Percentiles rank a stretch among this genome's conserved stretches.
These are phyloP conservation scores for Populus hybrid DNA, from an alignment of 441 rosid genomes.

Conservation along the genomic window DNA sequence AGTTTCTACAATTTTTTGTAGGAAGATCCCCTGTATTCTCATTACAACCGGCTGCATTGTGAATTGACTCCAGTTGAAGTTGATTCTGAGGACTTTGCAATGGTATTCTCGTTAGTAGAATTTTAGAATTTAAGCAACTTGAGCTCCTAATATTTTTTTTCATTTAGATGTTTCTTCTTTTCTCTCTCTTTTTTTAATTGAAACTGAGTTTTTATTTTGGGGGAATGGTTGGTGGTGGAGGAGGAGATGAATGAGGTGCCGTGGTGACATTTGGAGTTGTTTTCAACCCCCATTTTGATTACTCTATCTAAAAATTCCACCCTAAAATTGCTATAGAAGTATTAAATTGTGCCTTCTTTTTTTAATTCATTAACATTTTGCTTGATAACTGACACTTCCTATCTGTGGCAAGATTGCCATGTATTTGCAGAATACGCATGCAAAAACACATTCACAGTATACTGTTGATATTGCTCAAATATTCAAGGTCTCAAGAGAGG, in stretches of 20 bases:
- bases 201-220: background rate
- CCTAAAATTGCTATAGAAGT: background rate
- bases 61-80: conserved; percentile 58
- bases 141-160: background rate
- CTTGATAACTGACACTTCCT: conserved; percentile 10
- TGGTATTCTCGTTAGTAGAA: conserved; percentile 37
- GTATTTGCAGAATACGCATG: conserved; percentile 81
- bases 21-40: conserved; percentile 76
- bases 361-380: background rate
- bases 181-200: no score
- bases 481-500: conserved; percentile 59
- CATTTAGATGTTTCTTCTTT: background rate
- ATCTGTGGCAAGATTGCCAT: conserved; percentile 47
- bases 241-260: background rate
- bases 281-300: background rate
- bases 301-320: background rate
- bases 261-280: background rate
- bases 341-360: background rate
- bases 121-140: conserved; percentile 1
- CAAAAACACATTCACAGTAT: conserved; percentile 68
- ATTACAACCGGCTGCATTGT: conserved; percentile 66
- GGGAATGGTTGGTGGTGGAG: background rate
- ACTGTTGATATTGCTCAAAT: conserved; percentile 65
- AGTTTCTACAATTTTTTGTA: conserved; percentile 21
- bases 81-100: conserved; percentile 58